Evolutionary conservation across 768 basidiomycete genomes (phyloP), one percentile per base, ranked within the genome.

Genomic region (Lentinula raphanica): DNA sequence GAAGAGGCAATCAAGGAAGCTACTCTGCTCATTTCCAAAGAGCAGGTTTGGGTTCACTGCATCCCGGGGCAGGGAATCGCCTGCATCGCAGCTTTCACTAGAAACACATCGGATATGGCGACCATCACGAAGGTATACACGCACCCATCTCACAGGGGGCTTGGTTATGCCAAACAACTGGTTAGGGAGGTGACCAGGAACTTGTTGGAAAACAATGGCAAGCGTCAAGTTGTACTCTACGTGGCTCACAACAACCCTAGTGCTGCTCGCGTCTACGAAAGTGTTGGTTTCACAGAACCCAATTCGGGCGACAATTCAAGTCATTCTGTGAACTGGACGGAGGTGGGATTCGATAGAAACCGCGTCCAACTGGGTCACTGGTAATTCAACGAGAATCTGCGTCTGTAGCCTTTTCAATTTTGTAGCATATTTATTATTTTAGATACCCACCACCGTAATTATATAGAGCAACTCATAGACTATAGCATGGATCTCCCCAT

Each of bases 101-200:
- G 90, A 11, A 81, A 83, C 59, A 83, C 76, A 25, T 73, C 76
- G 1, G 74, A 64, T 4, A 77, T 86, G 25, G 81, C 83, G 2
- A 80, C 85, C 0, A 82, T 92, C 45, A 86, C 86, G 38, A 91
- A 92, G 67, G 88, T 91, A 0, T 86, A 74, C 65, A 91, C 90
- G 0, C 72, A 76, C 48, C 73, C 80, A 0, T 36, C 63, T 2
- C 86, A 80, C 77, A 74, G 85, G 44, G 67, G 77, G 0, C 71
- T 66, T 1, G 80, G 84, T 3, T 86, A 79, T 62, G 90, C 90
- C 0, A 82, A 81, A 64, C 75, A 79, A 7, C 79, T 92, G 17
- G 79, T 86, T 1, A 76, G 82, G 5, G 71, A 73, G 15, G 86
- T 89, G 23, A 82, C 80, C 62, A 69, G 75, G 60, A 67, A 80